These are phyloP conservation scores for Aspergillus biplanus DNA, from an alignment of 495 filamentous ascomycete genomes.

Conservation along the genomic window DNA sequence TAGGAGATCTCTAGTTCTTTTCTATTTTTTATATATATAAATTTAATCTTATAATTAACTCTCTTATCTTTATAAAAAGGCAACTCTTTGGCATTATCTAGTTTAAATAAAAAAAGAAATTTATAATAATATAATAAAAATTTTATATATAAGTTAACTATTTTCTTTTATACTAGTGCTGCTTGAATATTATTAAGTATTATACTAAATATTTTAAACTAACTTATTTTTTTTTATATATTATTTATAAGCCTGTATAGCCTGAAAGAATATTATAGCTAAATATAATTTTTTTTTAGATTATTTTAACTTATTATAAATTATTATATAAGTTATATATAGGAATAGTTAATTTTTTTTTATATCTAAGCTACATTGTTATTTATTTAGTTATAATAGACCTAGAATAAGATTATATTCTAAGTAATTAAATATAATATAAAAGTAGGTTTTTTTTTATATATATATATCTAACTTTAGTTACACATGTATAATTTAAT, in stretches of 20 bases:
- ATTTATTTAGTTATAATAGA: not conserved
- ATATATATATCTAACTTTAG: not conserved
- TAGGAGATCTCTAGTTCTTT: slow-evolving; percentile 4
- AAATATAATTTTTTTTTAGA: not conserved
- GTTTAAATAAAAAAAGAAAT: slow-evolving; percentile 9
- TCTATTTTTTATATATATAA: slow-evolving; percentile 6
- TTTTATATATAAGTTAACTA: slow-evolving; percentile 8
- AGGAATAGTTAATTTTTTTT: not conserved
- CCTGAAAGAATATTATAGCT: not conserved
- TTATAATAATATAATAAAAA: not conserved
- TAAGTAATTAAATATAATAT: not conserved
- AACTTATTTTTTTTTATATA: slow-evolving; percentile 1
- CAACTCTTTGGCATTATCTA: not conserved
- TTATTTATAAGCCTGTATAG: not conserved
- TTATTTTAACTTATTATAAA: not conserved
- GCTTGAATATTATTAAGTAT: slow-evolving; percentile 3
- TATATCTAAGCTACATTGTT: not conserved
- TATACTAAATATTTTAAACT: slow-evolving; percentile 6
- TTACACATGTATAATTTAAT: slow-evolving; percentile 6
- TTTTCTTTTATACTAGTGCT: not conserved
- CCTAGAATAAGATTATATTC: not conserved
- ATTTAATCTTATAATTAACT: slow-evolving; percentile 10
- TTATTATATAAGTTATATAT: slow-evolving; percentile 8
- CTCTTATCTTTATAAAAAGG: slow-evolving; percentile 3
- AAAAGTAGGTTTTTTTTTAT: not conserved